phyloP scores from a whole-genome alignment of 2,329 filamentous ascomycete genomes.

The Fusarium pininemorale region DNA sequence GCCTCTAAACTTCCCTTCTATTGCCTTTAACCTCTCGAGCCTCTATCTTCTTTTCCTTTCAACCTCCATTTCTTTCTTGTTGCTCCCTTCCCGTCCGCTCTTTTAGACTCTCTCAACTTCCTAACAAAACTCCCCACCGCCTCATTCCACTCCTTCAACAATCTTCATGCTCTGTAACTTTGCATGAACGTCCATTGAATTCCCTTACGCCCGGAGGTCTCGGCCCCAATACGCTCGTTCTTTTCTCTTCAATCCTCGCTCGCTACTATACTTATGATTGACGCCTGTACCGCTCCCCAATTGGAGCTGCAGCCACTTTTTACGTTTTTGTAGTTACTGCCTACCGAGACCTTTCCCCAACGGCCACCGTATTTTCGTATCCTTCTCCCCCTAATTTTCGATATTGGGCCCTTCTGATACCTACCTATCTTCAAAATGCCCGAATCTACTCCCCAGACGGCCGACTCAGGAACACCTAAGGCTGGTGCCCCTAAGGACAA shows the following conservation, averaged over 20 bases:
- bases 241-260: conserved; percentile 32
- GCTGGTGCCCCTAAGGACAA: conserved; percentile 77
- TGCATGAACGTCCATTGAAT: conserved; percentile 11
- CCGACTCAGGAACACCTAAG: conserved; percentile 53
- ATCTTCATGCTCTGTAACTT: conserved; percentile 5
- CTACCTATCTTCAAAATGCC: conserved; percentile 42
- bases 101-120: conserved; percentile 11
- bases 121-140: neutral
- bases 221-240: conserved; percentile 45
- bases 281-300: conserved; percentile 41
- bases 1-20: conserved; percentile 17
- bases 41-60: conserved; percentile 16
- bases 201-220: conserved; percentile 32
- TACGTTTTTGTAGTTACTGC: conserved; percentile 26
- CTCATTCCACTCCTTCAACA: neutral
- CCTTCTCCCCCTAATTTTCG: conserved; percentile 3
- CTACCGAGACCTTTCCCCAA: conserved; percentile 20
- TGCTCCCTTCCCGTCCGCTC: conserved; percentile 17
- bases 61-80: conserved; percentile 3
- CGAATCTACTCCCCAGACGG: conserved; percentile 45
- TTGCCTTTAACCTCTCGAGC: conserved; percentile 16
- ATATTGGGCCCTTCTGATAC: conserved; percentile 11
- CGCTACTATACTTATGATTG: conserved; percentile 46
- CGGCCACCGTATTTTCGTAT: conserved; percentile 16
- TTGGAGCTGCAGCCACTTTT: conserved; percentile 39